Evolutionary conservation across 2,329 filamentous ascomycete genomes (phyloP).

Genomic region (Mycogone perniciosa): DNA sequence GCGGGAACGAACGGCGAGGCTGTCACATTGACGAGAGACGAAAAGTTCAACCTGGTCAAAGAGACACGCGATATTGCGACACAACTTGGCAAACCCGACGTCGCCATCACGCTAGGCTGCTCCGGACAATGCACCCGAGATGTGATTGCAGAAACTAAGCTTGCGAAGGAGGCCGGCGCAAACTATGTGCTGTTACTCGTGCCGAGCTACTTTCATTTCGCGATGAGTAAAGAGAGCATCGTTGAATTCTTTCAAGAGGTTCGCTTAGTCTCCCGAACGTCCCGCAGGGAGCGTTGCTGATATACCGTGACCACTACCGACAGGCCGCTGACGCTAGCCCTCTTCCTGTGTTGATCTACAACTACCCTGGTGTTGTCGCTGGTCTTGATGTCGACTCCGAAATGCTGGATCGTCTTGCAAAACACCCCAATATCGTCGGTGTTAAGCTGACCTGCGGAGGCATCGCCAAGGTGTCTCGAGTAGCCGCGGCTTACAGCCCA

Average conservation of each 20-base stretch:
- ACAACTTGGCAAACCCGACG: conserved; percentile 45
- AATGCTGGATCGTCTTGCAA: conserved; percentile 42
- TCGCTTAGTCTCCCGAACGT: neutral
- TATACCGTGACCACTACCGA: neutral
- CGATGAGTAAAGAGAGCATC: conserved; percentile 46
- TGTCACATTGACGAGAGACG: conserved; percentile 58
- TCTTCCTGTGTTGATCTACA: conserved; percentile 64
- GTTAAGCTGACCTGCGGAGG: conserved; percentile 70
- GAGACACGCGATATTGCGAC: conserved; percentile 56
- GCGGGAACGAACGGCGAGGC: conserved; percentile 71
- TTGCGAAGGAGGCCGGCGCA: conserved; percentile 56
- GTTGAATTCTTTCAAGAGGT: conserved; percentile 55
- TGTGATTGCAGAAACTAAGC: conserved; percentile 56
- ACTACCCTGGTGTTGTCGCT: conserved; percentile 61
- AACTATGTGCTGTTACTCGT: conserved; percentile 63
- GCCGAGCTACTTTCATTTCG: conserved; percentile 64
- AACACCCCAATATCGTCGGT: conserved; percentile 60
- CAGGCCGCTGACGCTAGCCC: conserved; percentile 51
- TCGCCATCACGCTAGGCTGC: conserved; percentile 62
- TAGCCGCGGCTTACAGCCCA: conserved; percentile 44
- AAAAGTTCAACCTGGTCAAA: conserved; percentile 55
- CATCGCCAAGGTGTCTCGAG: conserved; percentile 63
- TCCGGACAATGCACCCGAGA: conserved; percentile 61
- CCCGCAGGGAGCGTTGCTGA: neutral
- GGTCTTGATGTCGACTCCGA: conserved; percentile 64